Base-by-base conservation (phyloP, 257 asterid genomes). In the Gentiana macrophylla region DNA sequence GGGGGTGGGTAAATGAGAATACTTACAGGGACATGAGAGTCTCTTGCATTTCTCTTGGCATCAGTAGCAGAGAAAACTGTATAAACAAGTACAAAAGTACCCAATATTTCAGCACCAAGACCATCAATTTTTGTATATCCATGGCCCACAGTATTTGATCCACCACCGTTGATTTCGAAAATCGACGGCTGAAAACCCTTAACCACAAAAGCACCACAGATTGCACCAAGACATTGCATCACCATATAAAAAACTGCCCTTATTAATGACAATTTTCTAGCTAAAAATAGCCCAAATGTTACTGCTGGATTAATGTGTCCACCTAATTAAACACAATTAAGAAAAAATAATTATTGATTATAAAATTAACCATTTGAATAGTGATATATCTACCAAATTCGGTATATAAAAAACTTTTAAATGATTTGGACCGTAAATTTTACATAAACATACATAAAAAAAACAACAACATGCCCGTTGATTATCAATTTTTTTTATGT, bases 31-130 rank as follows among this genome's bases (percentile, higher is more conserved):
- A 85, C 95, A 69, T 85, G 95, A 37, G 92, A 85, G 55, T 85
- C 95, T 67, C 95, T 74, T 50, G 95, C 95, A 43, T 76, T 82
- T 75, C 95, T 85, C 77, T 85, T 85, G 70, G 95, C 95, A 82
- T 85, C 95, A 1, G 92, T 85, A 33, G 95, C 95, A 4, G 95
- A 85, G 55, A 82, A 85, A 47, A 85, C 94, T 1, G 88, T 82
- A 84, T 85, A 85, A 50, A 85, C 94, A 9, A 85, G 92, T 51
- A 85, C 71, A 24, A 85, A 85, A 37, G 92, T 85, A 55, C 92
- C 94, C 32, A 85, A 62, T 49, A 85, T 85, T 70, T 85, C 94
- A 43, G 94, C 94, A 35, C 94, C 92, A 44, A 85, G 89, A 41
- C 92, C 92, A 11, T 76, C 82, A 0, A 89, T 92, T 72, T 85